Conservation (phyloP, 1,139 yeast species). For the Scheffersomyces insectosa region DNA sequence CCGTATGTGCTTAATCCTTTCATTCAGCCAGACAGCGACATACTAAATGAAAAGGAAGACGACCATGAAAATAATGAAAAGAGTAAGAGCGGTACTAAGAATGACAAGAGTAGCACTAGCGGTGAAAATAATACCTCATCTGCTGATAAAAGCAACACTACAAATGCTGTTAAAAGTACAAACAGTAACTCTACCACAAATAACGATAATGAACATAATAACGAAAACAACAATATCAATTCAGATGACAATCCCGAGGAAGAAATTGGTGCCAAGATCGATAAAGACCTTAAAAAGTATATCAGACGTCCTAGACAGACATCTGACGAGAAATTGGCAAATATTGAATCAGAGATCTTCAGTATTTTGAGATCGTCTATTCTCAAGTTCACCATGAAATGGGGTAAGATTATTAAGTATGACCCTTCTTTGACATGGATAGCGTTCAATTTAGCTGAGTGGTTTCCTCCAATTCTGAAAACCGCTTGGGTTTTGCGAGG, state of each 20-base stretch:
- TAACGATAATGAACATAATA: slow-evolving; percentile 2
- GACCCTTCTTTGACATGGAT: slow-evolving; percentile 86
- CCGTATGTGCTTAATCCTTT: slow-evolving; percentile 82
- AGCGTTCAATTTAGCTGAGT: slow-evolving; percentile 84
- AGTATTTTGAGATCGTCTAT: slow-evolving; percentile 62
- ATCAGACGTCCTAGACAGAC: slow-evolving; percentile 39
- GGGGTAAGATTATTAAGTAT: slow-evolving; percentile 79
- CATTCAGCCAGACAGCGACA: slow-evolving; percentile 53
- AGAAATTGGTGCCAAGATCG: slow-evolving; percentile 36
- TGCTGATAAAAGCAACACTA: no score
- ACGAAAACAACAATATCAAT: slow-evolving; percentile 1
- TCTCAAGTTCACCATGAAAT: slow-evolving; percentile 63
- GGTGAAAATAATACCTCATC: no score
- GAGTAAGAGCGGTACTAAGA: neutral
- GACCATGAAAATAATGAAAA: slow-evolving; percentile 5
- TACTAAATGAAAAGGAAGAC: slow-evolving; percentile 12
- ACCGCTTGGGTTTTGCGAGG: slow-evolving; percentile 48
- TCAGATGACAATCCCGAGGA: slow-evolving; percentile 18
- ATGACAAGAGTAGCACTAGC: neutral
- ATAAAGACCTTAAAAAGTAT: slow-evolving; percentile 54
- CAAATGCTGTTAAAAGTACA: neutral
- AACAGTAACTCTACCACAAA: slow-evolving; percentile 3
- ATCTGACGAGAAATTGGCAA: slow-evolving; percentile 19
- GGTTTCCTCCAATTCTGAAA: slow-evolving; percentile 69
- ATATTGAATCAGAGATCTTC: slow-evolving; percentile 54